Conservation (phyloP, 2,329 filamentous ascomycete genomes). For the Fusarium dlaminii region DNA sequence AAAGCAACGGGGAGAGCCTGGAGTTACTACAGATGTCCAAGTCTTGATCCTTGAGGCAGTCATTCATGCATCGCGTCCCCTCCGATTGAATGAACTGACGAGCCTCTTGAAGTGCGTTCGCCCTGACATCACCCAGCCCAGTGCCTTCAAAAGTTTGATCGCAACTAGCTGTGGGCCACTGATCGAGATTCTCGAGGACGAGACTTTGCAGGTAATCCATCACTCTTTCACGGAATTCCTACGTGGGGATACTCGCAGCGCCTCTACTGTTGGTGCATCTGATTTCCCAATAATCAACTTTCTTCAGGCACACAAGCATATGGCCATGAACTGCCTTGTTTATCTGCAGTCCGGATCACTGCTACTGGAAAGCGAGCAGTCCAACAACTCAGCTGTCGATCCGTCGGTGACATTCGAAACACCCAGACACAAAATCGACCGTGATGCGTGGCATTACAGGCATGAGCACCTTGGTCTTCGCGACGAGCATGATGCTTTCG, state of each 20-base stretch:
- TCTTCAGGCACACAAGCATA: conserved; percentile 26
- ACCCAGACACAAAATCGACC: not conserved
- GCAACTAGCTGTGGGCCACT: conserved; percentile 52
- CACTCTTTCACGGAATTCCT: conserved; percentile 60
- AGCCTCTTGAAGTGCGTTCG: conserved; percentile 39
- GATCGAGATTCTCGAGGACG: conserved; percentile 56
- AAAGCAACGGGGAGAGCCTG: conserved; percentile 47
- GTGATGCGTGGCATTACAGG: not conserved
- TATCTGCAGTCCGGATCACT: conserved; percentile 34
- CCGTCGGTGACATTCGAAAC: not conserved
- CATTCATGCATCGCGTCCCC: conserved; percentile 51
- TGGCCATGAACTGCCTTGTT: conserved; percentile 25
- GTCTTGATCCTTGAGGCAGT: conserved; percentile 49
- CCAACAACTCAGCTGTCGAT: not conserved
- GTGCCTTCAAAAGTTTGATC: conserved; percentile 47
- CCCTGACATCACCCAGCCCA: conserved; percentile 15
- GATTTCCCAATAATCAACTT: conserved; percentile 32
- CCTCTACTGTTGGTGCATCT: not conserved
- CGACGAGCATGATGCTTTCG: not conserved
- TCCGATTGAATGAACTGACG: conserved; percentile 52
- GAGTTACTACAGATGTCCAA: conserved; percentile 46
- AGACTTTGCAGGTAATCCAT: conserved; percentile 56
- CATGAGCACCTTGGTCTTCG: not conserved
- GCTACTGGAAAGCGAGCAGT: conserved; percentile 6
- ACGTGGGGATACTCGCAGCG: conserved; percentile 38